phyloP scores from a whole-genome alignment of 495 filamentous ascomycete genomes.

The Endocarpon pusillum region DNA sequence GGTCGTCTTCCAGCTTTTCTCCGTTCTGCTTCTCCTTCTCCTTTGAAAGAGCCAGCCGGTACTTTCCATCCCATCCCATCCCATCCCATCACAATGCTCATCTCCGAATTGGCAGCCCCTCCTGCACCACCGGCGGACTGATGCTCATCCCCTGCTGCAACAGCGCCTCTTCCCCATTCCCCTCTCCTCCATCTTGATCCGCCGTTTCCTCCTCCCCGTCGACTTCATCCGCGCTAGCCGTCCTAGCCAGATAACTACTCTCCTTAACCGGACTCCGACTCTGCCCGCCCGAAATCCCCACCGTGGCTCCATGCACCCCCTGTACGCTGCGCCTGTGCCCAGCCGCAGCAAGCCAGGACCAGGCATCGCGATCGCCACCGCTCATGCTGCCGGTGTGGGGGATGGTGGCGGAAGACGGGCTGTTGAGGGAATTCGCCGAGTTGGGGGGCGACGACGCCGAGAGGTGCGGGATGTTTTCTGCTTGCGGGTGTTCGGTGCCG shows the following conservation, averaged over 20 bases:
- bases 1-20: background rate
- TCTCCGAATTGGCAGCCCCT: slow-evolving; percentile 49
- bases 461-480: slow-evolving; percentile 89
- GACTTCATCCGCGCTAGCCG: slow-evolving; percentile 53
- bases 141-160: slow-evolving; percentile 18
- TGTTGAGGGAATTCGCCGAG: slow-evolving; percentile 26
- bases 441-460: slow-evolving; percentile 50
- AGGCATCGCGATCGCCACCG: slow-evolving; percentile 24
- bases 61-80: too few relatives aligned
- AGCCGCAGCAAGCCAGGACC: slow-evolving; percentile 10
- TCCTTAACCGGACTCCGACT: slow-evolving; percentile 76
- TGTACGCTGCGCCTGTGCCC: slow-evolving; percentile 17
- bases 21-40: background rate
- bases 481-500: slow-evolving; percentile 83
- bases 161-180: slow-evolving; percentile 1
- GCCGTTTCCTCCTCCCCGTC: slow-evolving; percentile 21
- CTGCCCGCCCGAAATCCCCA: slow-evolving; percentile 21
- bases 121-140: slow-evolving; percentile 30
- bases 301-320: slow-evolving; percentile 25
- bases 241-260: slow-evolving; percentile 62
- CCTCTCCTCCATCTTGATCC: slow-evolving; percentile 14
- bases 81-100: too few relatives aligned
- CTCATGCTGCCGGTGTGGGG: slow-evolving; percentile 28
- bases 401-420: slow-evolving; percentile 18
- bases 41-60: too few relatives aligned